Percentiles rank a stretch among this genome's conserved stretches.
Evolutionary conservation across 2,329 filamentous ascomycete genomes (phyloP).

Genomic region (Aspergillus tubingensis): DNA sequence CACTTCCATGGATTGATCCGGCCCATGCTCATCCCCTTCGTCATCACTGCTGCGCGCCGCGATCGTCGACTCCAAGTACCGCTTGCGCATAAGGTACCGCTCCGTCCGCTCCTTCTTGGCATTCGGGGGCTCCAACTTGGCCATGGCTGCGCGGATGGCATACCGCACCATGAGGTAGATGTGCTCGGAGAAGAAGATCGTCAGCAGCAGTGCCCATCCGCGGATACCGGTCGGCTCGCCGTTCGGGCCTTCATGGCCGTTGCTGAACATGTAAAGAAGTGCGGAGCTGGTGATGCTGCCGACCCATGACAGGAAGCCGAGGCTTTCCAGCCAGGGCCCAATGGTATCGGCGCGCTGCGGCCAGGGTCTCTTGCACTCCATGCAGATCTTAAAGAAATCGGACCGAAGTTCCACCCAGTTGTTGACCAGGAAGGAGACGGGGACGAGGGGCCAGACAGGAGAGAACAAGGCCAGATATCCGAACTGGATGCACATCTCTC

Average conservation of each 20-base stretch:
- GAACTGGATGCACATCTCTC: conserved; percentile 91
- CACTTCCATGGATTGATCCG: conserved; percentile 19
- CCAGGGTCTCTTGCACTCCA: conserved; percentile 83
- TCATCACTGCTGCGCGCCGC: conserved; percentile 26
- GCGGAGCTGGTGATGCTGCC: conserved; percentile 87
- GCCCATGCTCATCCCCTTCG: conserved; percentile 18
- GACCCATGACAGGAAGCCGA: conserved; percentile 90
- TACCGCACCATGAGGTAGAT: conserved; percentile 78
- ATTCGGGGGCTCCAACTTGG: conserved; percentile 81
- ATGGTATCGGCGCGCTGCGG: conserved; percentile 92
- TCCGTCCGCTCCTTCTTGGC: conserved; percentile 82
- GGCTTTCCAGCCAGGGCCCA: conserved; percentile 86
- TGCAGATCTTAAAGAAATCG: conserved; percentile 93
- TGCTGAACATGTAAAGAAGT: conserved; percentile 85
- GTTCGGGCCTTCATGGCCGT: conserved; percentile 55
- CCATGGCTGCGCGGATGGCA: conserved; percentile 70
- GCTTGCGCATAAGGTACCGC: conserved; percentile 76
- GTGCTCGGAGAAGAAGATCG: conserved; percentile 85
- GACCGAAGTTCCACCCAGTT: conserved; percentile 95
- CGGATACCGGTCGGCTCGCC: conserved; percentile 62
- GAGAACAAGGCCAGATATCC: conserved; percentile 92
- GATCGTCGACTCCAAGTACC: conserved; percentile 61
- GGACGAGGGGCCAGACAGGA: conserved; percentile 88
- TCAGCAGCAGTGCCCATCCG: conserved; percentile 77
- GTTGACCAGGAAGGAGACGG: conserved; percentile 86